These are phyloP conservation scores for Lachnellula suecica DNA, from an alignment of 2,329 filamentous ascomycete genomes.

Conservation along the genomic window DNA sequence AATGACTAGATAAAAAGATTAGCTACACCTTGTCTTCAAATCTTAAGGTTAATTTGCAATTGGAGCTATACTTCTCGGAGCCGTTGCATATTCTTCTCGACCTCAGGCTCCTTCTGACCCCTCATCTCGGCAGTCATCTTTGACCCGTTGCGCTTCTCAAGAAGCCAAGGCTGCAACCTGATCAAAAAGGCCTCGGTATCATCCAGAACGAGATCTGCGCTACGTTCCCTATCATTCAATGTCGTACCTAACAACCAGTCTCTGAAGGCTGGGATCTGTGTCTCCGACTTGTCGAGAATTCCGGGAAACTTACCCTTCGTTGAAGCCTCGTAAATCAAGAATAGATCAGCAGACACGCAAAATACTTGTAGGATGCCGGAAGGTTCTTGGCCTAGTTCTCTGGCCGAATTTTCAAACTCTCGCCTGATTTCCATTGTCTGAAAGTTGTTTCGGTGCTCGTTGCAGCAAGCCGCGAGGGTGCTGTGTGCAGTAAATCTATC, in stretches of 20 bases:
- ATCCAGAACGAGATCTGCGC: not conserved
- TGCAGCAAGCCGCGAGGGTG: no score
- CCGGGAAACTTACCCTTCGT: not conserved
- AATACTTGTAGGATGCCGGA: no score
- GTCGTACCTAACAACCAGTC: conserved; percentile 5
- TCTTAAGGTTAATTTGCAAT: not conserved
- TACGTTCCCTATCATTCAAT: not conserved
- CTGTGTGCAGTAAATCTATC: no score
- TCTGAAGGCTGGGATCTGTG: not conserved
- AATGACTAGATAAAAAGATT: not conserved
- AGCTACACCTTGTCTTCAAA: not conserved
- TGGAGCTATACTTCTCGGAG: not conserved
- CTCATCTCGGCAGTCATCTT: not conserved
- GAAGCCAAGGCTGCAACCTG: conserved; percentile 2
- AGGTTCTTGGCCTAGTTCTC: no score
- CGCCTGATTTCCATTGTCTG: no score
- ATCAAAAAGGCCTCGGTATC: not conserved
- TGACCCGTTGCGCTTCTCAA: not conserved
- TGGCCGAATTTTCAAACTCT: no score
- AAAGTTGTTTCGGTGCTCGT: no score
- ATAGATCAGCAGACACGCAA: not conserved
- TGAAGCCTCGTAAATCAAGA: not conserved
- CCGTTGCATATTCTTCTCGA: not conserved
- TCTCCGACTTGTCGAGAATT: not conserved
- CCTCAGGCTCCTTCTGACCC: not conserved